Conservation (phyloP, 805 yeast species). For the Crinitomyces ghanaensis region DNA sequence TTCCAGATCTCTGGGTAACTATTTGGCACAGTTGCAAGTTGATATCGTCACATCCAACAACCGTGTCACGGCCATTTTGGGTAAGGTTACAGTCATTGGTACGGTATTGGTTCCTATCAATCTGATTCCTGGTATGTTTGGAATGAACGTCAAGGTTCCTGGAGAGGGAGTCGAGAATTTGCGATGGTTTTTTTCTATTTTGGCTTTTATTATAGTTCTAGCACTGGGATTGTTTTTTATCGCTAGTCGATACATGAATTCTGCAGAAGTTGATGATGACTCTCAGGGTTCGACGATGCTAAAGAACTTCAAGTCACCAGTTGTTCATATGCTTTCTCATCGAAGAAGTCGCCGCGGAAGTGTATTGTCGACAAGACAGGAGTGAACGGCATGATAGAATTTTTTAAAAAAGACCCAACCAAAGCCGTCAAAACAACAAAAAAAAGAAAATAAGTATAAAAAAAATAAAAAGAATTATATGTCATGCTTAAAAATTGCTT, state of each 20-base stretch:
- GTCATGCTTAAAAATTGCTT: too few relatives aligned
- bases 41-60: slow-evolving; percentile 81
- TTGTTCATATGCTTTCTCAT: too few relatives aligned
- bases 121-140: slow-evolving; percentile 81
- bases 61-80: slow-evolving; percentile 73
- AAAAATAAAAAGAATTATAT: too few relatives aligned
- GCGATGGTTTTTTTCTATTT: slow-evolving; percentile 61
- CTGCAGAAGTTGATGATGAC: slow-evolving; percentile 3
- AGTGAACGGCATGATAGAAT: too few relatives aligned
- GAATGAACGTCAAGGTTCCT: slow-evolving; percentile 89
- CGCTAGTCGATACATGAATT: slow-evolving; percentile 24
- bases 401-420: too few relatives aligned
- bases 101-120: slow-evolving; percentile 85
- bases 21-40: slow-evolving; percentile 87
- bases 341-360: too few relatives aligned
- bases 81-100: slow-evolving; percentile 84
- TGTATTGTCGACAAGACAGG: too few relatives aligned
- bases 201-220: slow-evolving; percentile 39
- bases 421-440: too few relatives aligned
- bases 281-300: not conserved
- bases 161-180: slow-evolving; percentile 40
- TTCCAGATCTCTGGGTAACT: slow-evolving; percentile 83
- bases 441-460: too few relatives aligned
- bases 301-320: too few relatives aligned
- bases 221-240: slow-evolving; percentile 30